Conservation (phyloP, 805 yeast genomes). For the Blastobotrys parvus region DNA sequence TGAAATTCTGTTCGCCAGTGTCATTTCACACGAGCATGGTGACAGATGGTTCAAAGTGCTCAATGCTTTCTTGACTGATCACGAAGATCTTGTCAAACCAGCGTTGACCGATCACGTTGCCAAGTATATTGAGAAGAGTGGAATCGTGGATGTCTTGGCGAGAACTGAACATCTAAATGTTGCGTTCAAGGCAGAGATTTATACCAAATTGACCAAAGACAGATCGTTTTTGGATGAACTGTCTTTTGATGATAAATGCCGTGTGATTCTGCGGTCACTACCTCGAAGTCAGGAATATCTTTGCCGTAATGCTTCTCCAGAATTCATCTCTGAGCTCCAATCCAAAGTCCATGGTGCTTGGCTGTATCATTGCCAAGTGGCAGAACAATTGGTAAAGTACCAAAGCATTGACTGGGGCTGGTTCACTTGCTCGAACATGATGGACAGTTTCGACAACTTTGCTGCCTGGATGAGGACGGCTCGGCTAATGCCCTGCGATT, state of each 20-base stretch:
- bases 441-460: not conserved
- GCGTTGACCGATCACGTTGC: not conserved
- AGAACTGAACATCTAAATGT: not conserved
- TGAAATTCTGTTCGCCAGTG: slow-evolving; percentile 8
- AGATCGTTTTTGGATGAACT: not conserved
- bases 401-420: not conserved
- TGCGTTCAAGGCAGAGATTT: not conserved
- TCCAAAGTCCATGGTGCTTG: not conserved
- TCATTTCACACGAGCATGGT: not conserved
- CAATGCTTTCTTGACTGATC: not conserved
- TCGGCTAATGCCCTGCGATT: not conserved
- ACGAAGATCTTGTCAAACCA: not conserved
- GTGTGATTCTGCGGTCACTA: not conserved
- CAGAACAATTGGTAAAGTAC: not conserved
- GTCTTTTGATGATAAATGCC: not conserved
- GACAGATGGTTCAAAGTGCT: not conserved
- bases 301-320: not conserved
- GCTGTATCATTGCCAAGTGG: not conserved
- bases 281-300: not conserved
- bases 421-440: not conserved
- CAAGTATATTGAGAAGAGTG: not conserved
- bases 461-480: not conserved
- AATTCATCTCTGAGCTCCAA: not conserved
- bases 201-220: not conserved
- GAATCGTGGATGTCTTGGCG: too few relatives aligned